phyloP scores from a whole-genome alignment of 83 land plant species.

The Larix sibirica region DNA sequence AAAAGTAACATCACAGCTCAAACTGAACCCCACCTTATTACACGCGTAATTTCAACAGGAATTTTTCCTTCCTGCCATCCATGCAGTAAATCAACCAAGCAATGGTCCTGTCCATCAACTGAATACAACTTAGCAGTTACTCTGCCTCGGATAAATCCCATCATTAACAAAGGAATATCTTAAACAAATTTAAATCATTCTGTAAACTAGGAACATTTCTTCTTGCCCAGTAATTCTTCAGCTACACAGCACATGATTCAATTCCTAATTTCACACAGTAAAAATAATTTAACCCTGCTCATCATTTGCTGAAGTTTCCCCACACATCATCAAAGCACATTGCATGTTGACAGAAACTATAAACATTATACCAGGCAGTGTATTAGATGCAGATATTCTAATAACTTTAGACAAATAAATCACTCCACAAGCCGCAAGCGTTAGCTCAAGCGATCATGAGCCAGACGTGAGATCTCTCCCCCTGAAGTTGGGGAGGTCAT shows the following conservation, averaged over 20 bases:
- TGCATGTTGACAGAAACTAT: background rate
- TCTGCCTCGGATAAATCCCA: constrained; percentile 3
- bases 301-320: background rate
- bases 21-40: constrained; percentile 72
- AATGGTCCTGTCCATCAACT: constrained; percentile 80
- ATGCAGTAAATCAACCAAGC: constrained; percentile 87
- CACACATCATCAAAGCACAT: background rate
- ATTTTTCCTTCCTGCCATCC: constrained; percentile 94
- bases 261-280: background rate
- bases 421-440: too few species aligned
- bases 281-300: background rate
- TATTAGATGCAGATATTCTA: too few species aligned
- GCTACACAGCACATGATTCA: background rate
- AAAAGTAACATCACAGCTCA: constrained; percentile 2
- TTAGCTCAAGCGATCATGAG: too few species aligned
- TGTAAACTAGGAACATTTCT: background rate
- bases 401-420: too few species aligned
- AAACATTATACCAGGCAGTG: too few species aligned
- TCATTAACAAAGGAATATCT: constrained; percentile 12
- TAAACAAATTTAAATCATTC: background rate
- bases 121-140: background rate
- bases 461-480: too few species aligned
- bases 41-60: constrained; percentile 81
- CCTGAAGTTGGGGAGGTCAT: too few species aligned
- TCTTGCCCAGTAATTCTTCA: background rate